Evolutionary conservation across 176 grass and related monocot genomes (phyloP).

Genomic region (Phoenix dactylifera): DNA sequence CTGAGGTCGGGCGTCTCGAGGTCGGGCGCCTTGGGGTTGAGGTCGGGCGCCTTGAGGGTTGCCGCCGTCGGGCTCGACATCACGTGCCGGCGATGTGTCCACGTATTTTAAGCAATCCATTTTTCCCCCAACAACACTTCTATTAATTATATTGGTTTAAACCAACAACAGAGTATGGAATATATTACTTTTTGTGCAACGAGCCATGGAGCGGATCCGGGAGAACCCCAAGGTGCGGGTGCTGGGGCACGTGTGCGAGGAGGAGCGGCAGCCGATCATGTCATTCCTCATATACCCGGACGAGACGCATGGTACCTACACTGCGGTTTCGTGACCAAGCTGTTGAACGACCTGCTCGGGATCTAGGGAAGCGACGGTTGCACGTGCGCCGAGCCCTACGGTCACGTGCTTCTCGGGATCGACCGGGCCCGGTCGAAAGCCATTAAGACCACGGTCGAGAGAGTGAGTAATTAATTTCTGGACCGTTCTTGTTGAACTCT

Average conservation of each 20-base stretch:
- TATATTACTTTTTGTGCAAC: conserved; percentile 19
- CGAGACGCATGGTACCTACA: conserved; percentile 31
- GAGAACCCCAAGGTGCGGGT: conserved; percentile 35
- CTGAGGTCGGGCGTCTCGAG: too few species aligned
- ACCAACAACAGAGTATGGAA: too few species aligned
- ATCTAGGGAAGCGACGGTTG: conserved; percentile 75
- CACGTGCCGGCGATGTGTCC: too few species aligned
- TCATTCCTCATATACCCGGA: conserved; percentile 54
- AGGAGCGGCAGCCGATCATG: conserved; percentile 44
- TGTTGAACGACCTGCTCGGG: conserved; percentile 75
- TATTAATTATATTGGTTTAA: too few species aligned
- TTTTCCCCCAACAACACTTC: too few species aligned
- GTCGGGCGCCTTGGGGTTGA: too few species aligned
- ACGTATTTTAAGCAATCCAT: too few species aligned
- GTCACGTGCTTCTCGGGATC: conserved; percentile 45
- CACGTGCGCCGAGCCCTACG: conserved; percentile 61
- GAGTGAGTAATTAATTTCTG: conserved; percentile 13
- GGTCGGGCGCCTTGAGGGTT: too few species aligned
- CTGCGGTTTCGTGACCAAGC: conserved; percentile 48
- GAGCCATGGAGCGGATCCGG: conserved; percentile 24
- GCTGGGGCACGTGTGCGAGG: conserved; percentile 35
- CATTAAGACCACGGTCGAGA: conserved; percentile 39
- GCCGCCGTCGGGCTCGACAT: too few species aligned
- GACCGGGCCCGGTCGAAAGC: conserved; percentile 34
- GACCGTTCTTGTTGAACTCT: too few species aligned